Evolutionary conservation across 1,284 basidiomycete genomes (phyloP), one percentile per base, ranked within the genome.

Genomic region (Ustilago curta): DNA sequence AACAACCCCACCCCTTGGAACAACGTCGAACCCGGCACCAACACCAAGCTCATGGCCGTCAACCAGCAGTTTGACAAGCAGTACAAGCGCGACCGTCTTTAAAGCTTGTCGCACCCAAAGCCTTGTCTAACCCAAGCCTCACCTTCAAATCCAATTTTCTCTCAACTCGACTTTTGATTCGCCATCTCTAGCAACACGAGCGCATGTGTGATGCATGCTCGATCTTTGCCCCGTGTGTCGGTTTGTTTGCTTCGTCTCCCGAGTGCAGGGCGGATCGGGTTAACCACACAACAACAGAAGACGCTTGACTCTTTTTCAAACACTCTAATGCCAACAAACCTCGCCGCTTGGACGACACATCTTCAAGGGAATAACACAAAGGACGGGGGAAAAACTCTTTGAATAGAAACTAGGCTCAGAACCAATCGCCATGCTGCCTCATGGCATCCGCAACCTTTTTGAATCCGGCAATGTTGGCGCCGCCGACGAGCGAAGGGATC

Each of bases 401-500:
- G 2, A 1, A 11, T 19, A n/a, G n/a, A n/a, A n/a, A n/a, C n/a
- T 27, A 31, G 4, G 5, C 31, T 39, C 56, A 77, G 65, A 58
- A 82, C 73, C 70, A 82, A 59, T 81, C 77, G 48, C 80, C 80
- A 51, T 82, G 80, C 47, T 69, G 55, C 35, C 47, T 62, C 77
- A 79, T 79, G 19, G 80, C 80, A 59, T 82, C 77, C 8, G 79
- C 78, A 4, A 82, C 80, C 65, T 76, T 76, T 39, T 81, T 83
- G 87, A 92, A 92, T 8, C 91, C 91, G 66, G 91, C 91, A 58
- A 92, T 90, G 87, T 93, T 93, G 79, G 91, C 91, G 53, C 91
- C 91, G 37, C 87, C 86, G 45, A 92, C 88, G 68, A 92, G 87
- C 62, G 88, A 90, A 8, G 91, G 91, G 5, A 81, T 25, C 58